Evolutionary conservation across 495 filamentous ascomycete genomes (phyloP).

Genomic region (Sordaria brevicollis): DNA sequence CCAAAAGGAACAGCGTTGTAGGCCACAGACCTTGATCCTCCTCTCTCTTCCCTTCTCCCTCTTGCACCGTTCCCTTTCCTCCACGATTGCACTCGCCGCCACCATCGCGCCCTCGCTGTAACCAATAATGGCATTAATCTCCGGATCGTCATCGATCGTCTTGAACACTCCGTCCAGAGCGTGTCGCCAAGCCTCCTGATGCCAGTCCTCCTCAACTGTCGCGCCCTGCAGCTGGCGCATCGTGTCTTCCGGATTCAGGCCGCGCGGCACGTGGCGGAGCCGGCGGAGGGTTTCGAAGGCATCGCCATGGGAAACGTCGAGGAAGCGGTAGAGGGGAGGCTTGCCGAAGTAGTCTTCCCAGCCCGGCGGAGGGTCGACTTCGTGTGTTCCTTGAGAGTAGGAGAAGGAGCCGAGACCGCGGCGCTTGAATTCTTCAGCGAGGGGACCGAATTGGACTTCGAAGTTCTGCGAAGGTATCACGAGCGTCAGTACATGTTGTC

Average conservation of each 20-base stretch:
- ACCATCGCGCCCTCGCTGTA: constrained; percentile 47
- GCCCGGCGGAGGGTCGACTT: constrained; percentile 33
- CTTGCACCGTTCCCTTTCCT: constrained; percentile 32
- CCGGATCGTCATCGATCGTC: constrained; percentile 27
- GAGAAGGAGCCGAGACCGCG: constrained; percentile 33
- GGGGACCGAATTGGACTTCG: constrained; percentile 40
- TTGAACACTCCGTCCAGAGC: constrained; percentile 25
- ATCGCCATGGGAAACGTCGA: constrained; percentile 34
- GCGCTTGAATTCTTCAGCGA: constrained; percentile 34
- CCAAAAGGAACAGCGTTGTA: too few relatives aligned
- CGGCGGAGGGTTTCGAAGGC: constrained; percentile 37
- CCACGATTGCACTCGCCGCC: constrained; percentile 38
- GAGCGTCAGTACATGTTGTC: background rate
- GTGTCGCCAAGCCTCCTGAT: constrained; percentile 15
- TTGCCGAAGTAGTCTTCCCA: constrained; percentile 44
- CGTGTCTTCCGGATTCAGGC: constrained; percentile 38
- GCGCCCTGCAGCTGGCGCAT: constrained; percentile 31
- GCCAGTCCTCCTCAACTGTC: constrained; percentile 15
- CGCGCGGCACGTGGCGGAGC: constrained; percentile 39
- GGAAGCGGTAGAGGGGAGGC: constrained; percentile 41
- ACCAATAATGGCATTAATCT: constrained; percentile 39
- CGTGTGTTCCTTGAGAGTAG: constrained; percentile 37
- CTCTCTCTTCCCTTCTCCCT: constrained; percentile 24
- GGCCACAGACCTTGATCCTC: constrained; percentile 31
- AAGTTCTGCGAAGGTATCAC: constrained; percentile 31